phyloP scores from a whole-genome alignment of 129 eudicot species.

The Kitagawia praeruptora region DNA sequence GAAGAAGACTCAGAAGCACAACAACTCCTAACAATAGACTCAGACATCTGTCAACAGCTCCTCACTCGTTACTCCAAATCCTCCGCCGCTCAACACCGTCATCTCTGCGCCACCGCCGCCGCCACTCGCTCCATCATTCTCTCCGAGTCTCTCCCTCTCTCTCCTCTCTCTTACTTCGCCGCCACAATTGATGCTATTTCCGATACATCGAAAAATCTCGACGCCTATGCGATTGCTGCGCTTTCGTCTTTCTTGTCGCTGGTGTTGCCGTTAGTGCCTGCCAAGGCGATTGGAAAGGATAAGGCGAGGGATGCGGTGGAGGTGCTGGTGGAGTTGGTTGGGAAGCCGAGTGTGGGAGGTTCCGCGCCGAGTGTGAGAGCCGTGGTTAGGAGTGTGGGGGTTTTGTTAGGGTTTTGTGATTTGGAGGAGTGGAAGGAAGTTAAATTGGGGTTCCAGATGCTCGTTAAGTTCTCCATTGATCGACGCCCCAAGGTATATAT shows the following conservation, averaged over 20 bases:
- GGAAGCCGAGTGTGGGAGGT: constrained; percentile 23
- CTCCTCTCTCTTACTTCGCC: constrained; percentile 86
- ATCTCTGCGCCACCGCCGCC: constrained; percentile 88
- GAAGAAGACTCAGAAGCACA: constrained; percentile 8
- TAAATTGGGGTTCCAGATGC: constrained; percentile 40
- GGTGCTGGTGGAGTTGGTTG: constrained; percentile 47
- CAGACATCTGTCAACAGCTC: constrained; percentile 66
- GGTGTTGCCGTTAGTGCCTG: constrained; percentile 59
- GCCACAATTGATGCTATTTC: constrained; percentile 65
- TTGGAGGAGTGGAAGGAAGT: constrained; percentile 65
- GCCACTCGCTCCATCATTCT: constrained; percentile 75
- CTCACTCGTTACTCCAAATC: constrained; percentile 78
- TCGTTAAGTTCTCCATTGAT: constrained; percentile 60
- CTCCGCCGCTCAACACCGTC: constrained; percentile 88
- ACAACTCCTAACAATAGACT: constrained; percentile 23
- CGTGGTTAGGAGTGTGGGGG: constrained; percentile 64
- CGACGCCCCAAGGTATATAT: constrained; percentile 80
- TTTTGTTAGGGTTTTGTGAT: constrained; percentile 63
- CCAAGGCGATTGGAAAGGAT: constrained; percentile 34
- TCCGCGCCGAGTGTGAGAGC: constrained; percentile 44
- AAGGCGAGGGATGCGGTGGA: constrained; percentile 61
- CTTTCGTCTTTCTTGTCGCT: constrained; percentile 65
- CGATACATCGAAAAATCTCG: constrained; percentile 31
- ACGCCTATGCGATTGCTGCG: constrained; percentile 52
- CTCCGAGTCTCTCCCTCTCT: constrained; percentile 52